These are phyloP conservation scores for Paramecium pentaurelia DNA, from an alignment of 73 alveolate species.

Conservation along the genomic window DNA sequence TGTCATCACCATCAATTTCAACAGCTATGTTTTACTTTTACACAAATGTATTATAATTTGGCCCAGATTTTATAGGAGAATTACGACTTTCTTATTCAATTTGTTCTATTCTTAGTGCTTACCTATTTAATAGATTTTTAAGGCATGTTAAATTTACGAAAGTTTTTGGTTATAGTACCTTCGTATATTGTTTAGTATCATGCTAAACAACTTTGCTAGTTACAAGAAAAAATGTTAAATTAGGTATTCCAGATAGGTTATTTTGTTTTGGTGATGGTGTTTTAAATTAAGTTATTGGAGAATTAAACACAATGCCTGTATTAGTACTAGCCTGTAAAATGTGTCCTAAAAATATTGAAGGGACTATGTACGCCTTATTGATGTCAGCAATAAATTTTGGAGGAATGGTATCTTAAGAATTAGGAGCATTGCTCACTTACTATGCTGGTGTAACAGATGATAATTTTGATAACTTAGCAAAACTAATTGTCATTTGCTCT, in stretches of 20 bases:
- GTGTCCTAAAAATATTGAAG: conserved; percentile 87
- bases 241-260: conserved; percentile 65
- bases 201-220: conserved; percentile 41
- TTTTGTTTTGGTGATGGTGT: conserved; percentile 55
- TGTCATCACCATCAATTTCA: conserved; percentile 45
- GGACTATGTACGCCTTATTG: conserved; percentile 78
- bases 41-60: conserved; percentile 47
- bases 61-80: conserved; percentile 54
- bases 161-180: conserved; percentile 47
- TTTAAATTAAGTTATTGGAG: conserved; percentile 59
- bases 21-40: conserved; percentile 56
- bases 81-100: conserved; percentile 36
- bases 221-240: conserved; percentile 42
- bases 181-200: conserved; percentile 28
- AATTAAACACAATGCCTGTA: conserved; percentile 80
- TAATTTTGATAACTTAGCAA: conserved; percentile 70
- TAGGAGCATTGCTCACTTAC: conserved; percentile 77
- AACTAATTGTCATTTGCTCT: conserved; percentile 62
- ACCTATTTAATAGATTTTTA: conserved; percentile 28
- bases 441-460: conserved; percentile 69
- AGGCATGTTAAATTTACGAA: conserved; percentile 42
- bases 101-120: conserved; percentile 36
- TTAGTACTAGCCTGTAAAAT: conserved; percentile 80
- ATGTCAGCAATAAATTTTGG: conserved; percentile 81
- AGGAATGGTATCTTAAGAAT: conserved; percentile 64